Conservation (phyloP, 306 rosid genomes). For the Macrotyloma uniflorum region DNA sequence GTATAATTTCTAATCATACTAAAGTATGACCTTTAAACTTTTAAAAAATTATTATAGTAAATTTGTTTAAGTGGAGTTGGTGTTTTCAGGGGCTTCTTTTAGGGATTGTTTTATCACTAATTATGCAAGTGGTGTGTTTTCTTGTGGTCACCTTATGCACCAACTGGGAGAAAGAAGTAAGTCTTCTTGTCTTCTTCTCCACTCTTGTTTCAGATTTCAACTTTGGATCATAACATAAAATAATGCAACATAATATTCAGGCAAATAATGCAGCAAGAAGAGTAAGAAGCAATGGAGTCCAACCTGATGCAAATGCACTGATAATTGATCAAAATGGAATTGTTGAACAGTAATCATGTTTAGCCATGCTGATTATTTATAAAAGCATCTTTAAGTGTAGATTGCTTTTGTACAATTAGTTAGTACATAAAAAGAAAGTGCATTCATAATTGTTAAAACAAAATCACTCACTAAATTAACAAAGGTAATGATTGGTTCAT, state of each 20-base stretch:
- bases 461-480: background rate
- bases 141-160: constrained; percentile 30
- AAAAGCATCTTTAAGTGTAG: background rate
- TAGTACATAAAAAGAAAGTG: background rate
- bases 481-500: background rate
- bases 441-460: background rate
- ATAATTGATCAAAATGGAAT: background rate
- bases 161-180: constrained; percentile 47
- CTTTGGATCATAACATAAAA: background rate
- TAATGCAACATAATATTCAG: background rate
- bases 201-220: background rate
- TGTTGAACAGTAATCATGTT: background rate
- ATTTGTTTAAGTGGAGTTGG: background rate
- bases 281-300: background rate
- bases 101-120: constrained; percentile 36
- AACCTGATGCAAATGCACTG: background rate
- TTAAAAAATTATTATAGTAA: background rate
- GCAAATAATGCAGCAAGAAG: background rate
- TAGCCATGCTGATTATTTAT: background rate
- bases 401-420: background rate
- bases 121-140: constrained; percentile 36
- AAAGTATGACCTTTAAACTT: too few relatives aligned
- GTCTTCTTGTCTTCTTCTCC: background rate
- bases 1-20: too few relatives aligned
- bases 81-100: constrained; percentile 40